Conservation (phyloP, 2,329 filamentous ascomycete genomes). For the Cryoendolithus antarcticus region DNA sequence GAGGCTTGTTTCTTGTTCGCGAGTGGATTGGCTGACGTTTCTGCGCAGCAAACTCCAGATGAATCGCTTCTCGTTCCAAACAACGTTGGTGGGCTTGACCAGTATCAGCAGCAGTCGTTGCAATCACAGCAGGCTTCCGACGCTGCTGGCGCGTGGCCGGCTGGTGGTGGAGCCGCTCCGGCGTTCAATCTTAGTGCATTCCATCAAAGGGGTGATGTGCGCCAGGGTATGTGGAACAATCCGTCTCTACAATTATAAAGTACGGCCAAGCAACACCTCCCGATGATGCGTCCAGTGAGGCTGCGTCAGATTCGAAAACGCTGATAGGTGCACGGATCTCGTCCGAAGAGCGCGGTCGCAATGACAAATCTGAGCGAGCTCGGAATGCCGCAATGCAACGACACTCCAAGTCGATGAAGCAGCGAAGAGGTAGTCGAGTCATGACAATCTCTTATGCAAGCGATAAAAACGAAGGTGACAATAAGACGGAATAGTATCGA, state of each 20-base stretch:
- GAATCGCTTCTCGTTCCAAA: too few relatives aligned
- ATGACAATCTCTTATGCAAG: neutral
- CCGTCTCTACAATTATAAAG: slow-evolving; percentile 7
- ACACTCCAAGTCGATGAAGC: slow-evolving; percentile 18
- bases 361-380: slow-evolving; percentile 19
- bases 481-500: slow-evolving; percentile 46
- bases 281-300: slow-evolving; percentile 15
- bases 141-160: too few relatives aligned
- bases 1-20: too few relatives aligned
- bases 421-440: slow-evolving; percentile 9
- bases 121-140: too few relatives aligned
- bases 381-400: slow-evolving; percentile 20
- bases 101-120: too few relatives aligned
- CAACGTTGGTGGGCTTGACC: too few relatives aligned
- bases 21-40: too few relatives aligned
- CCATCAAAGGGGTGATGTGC: neutral
- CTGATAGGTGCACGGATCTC: neutral
- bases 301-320: neutral
- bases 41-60: too few relatives aligned
- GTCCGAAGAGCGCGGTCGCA: slow-evolving; percentile 4
- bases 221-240: slow-evolving; percentile 1
- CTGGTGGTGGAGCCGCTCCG: too few relatives aligned
- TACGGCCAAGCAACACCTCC: slow-evolving; percentile 29
- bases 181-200: too few relatives aligned
- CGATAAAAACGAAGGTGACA: slow-evolving; percentile 14